These are phyloP conservation scores for Lachnellula occidentalis DNA, from an alignment of 2,329 filamentous ascomycete species.

Conservation along the genomic window DNA sequence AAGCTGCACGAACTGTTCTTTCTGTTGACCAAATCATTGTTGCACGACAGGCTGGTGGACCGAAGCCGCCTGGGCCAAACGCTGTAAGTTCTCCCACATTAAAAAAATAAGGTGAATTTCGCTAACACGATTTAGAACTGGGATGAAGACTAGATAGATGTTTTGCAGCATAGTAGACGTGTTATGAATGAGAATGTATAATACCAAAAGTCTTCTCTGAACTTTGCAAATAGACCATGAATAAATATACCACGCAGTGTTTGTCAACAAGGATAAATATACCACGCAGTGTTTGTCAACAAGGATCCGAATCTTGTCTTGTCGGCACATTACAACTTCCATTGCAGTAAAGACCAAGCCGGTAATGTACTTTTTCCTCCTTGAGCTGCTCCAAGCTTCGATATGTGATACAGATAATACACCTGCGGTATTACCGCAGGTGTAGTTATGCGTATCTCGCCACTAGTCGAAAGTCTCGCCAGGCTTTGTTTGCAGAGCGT, in stretches of 20 bases:
- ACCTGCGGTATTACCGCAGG: no score
- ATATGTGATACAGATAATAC: no score
- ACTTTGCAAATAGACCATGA: not conserved
- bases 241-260: not conserved
- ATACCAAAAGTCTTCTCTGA: slow-evolving; percentile 18
- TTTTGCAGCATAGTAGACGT: slow-evolving; percentile 20
- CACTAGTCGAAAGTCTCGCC: no score
- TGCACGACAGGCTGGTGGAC: slow-evolving; percentile 90
- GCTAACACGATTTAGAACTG: slow-evolving; percentile 29
- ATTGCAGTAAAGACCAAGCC: no score
- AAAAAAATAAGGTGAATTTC: not conserved
- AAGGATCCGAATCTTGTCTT: no score
- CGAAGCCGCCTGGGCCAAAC: slow-evolving; percentile 93
- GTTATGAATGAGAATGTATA: slow-evolving; percentile 23
- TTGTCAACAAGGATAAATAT: not conserved
- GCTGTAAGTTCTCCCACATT: slow-evolving; percentile 39
- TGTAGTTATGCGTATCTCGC: no score
- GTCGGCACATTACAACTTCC: no score
- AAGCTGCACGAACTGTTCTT: slow-evolving; percentile 87
- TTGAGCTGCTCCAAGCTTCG: no score
- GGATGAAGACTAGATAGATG: slow-evolving; percentile 34
- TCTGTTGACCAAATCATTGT: slow-evolving; percentile 99
- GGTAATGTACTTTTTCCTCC: no score
- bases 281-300: not conserved
- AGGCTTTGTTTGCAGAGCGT: no score